These are phyloP conservation scores for Crotalaria pallida DNA, from an alignment of 306 rosid genomes.

Conservation along the genomic window DNA sequence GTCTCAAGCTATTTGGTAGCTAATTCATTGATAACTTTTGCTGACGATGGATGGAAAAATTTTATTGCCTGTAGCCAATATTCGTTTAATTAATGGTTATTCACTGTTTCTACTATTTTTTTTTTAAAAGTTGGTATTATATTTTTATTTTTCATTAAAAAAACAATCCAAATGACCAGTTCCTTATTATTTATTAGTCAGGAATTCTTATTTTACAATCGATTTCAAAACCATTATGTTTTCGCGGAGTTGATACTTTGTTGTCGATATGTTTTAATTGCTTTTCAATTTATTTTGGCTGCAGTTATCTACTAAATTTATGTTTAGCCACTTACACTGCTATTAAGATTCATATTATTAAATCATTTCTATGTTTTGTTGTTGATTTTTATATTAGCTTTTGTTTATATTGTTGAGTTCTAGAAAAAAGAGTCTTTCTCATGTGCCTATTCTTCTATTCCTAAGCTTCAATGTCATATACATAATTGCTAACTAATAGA, in stretches of 20 bases:
- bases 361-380: too few species aligned
- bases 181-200: constrained; percentile 8
- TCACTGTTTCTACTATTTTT: background rate
- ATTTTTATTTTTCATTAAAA: background rate
- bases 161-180: background rate
- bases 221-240: constrained; percentile 13
- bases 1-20: background rate
- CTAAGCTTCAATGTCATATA: too few species aligned
- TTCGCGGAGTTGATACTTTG: background rate
- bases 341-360: too few species aligned
- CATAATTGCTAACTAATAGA: too few species aligned
- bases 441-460: too few species aligned
- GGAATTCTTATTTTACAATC: constrained; percentile 12
- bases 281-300: constrained; percentile 23
- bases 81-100: background rate
- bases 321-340: too few species aligned
- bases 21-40: background rate
- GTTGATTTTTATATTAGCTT: too few species aligned
- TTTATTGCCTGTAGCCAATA: background rate
- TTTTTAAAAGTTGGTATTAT: too few species aligned
- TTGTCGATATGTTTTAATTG: constrained; percentile 14
- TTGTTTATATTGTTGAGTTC: too few species aligned
- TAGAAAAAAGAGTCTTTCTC: too few species aligned
- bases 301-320: constrained; percentile 64
- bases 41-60: background rate